Percentiles rank a stretch among this genome's conserved stretches.
These are phyloP conservation scores for Fagus crenata DNA, from an alignment of 306 rosid genomes.

Conservation along the genomic window DNA sequence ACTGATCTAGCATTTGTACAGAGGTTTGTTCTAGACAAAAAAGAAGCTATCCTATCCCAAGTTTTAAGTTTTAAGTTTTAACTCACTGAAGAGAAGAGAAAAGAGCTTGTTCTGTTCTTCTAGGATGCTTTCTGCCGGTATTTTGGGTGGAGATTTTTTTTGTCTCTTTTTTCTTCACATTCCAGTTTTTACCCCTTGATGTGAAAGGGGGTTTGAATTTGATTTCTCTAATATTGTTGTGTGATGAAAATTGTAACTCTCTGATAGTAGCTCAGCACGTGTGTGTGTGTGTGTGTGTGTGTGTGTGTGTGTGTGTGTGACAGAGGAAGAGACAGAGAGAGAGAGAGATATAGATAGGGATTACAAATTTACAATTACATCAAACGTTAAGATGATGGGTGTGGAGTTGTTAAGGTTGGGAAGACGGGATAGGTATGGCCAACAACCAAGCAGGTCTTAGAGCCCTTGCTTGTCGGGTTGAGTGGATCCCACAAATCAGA, in stretches of 20 bases:
- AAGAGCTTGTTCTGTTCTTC: conserved; percentile 35
- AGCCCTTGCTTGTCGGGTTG: conserved; percentile 57
- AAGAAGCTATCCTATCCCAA: conserved; percentile 28
- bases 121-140: conserved; percentile 25
- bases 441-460: conserved; percentile 57
- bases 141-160: conserved; percentile 36
- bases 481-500: conserved; percentile 84
- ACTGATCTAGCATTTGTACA: conserved; percentile 68
- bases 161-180: conserved; percentile 46
- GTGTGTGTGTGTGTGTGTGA: conserved; percentile 19
- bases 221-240: conserved; percentile 41
- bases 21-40: conserved; percentile 50
- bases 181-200: conserved; percentile 44
- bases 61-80: conserved; percentile 31
- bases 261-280: conserved; percentile 33
- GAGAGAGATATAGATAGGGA: conserved; percentile 32
- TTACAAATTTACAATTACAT: conserved; percentile 46
- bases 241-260: conserved; percentile 51
- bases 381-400: conserved; percentile 43
- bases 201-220: conserved; percentile 43
- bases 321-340: conserved; percentile 6
- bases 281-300: too few relatives aligned
- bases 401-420: conserved; percentile 63
- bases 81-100: conserved; percentile 32
- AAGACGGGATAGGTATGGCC: conserved; percentile 61